Evolutionary conservation across 257 asterid genomes (phyloP).

Genomic region (Fraxinus quadrangulata): DNA sequence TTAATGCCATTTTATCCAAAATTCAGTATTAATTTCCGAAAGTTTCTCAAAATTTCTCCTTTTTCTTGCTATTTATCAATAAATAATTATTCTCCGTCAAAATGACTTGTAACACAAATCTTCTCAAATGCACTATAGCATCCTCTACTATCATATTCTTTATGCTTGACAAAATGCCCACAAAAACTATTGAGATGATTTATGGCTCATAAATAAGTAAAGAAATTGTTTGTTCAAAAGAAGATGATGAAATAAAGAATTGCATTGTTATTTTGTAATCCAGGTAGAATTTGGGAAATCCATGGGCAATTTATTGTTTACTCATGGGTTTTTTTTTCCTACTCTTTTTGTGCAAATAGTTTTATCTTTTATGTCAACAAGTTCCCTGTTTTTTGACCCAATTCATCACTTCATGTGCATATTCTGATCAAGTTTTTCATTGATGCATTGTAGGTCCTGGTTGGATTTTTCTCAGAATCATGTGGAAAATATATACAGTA

Average conservation of each 20-base stretch:
- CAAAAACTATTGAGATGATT: neutral
- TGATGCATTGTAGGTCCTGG: slow-evolving; percentile 8
- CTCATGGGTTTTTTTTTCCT: neutral
- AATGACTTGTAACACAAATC: too few species aligned
- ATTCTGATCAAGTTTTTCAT: neutral
- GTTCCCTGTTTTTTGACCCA: neutral
- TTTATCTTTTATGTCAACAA: neutral
- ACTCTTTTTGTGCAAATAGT: too few species aligned
- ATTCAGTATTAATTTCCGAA: too few species aligned
- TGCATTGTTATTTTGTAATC: neutral
- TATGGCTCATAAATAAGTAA: neutral
- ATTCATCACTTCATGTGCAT: neutral
- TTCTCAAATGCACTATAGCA: too few species aligned
- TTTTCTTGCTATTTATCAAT: too few species aligned
- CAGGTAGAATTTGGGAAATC: too few species aligned
- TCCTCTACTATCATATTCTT: neutral
- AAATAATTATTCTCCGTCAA: too few species aligned
- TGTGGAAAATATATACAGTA: neutral
- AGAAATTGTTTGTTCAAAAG: neutral
- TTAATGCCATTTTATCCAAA: too few species aligned
- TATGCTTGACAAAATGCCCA: neutral
- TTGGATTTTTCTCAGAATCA: slow-evolving; percentile 1
- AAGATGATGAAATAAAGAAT: neutral
- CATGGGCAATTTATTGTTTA: too few species aligned
- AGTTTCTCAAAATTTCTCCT: too few species aligned